A percentile compares a stretch with the other conserved stretches of the same genome.
Evolutionary conservation across 495 filamentous ascomycete species (phyloP).

Genomic region (Aspergillus nanangensis): DNA sequence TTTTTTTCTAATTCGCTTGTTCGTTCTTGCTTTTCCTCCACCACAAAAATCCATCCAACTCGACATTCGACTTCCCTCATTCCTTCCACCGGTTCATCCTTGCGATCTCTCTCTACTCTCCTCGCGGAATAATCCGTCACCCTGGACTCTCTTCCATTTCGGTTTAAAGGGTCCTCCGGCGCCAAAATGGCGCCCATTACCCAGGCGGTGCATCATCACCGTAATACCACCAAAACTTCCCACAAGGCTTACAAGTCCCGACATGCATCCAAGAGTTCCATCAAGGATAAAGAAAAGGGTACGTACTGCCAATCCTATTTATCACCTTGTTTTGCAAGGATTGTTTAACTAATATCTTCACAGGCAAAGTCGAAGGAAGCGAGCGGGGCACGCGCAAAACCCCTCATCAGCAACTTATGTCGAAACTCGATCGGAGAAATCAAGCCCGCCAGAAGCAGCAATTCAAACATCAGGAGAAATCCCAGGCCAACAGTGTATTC

Average conservation of each 20-base stretch:
- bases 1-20: background rate
- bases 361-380: slow-evolving; percentile 59
- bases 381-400: slow-evolving; percentile 70
- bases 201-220: slow-evolving; percentile 70
- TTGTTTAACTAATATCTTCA: background rate
- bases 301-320: slow-evolving; percentile 4
- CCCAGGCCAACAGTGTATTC: slow-evolving; percentile 73
- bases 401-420: slow-evolving; percentile 93
- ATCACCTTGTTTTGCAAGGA: background rate
- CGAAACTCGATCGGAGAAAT: slow-evolving; percentile 90
- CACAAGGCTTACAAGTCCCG: slow-evolving; percentile 90
- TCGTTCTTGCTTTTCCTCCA: background rate
- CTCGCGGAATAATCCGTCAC: slow-evolving; percentile 6
- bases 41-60: background rate
- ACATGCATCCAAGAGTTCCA: slow-evolving; percentile 79
- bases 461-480: slow-evolving; percentile 74
- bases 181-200: slow-evolving; percentile 47
- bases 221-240: slow-evolving; percentile 77
- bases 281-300: slow-evolving; percentile 84
- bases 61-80: slow-evolving; percentile 8
- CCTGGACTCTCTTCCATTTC: slow-evolving; percentile 68
- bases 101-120: too few species aligned
- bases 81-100: too few species aligned
- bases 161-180: slow-evolving; percentile 79
- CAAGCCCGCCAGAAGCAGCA: slow-evolving; percentile 83